These are phyloP conservation scores for Russula compacta DNA, from an alignment of 768 basidiomycete genomes.

Conservation along the genomic window DNA sequence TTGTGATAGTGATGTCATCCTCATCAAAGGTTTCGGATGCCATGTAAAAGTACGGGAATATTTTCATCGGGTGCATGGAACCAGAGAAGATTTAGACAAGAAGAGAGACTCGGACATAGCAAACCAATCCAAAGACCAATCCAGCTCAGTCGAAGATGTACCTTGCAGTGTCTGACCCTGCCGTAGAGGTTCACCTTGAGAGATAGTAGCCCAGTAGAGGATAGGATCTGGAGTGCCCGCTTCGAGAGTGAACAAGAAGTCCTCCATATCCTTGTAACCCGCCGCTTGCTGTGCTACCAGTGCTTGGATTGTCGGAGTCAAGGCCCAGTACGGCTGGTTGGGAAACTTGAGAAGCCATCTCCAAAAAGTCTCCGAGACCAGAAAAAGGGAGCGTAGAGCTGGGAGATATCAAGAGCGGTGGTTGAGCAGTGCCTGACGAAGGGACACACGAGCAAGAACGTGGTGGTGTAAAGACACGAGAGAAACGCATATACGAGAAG, in stretches of 20 bases:
- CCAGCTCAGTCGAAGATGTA: conserved; percentile 1
- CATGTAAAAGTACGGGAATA: conserved; percentile 76
- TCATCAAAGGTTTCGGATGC: conserved; percentile 45
- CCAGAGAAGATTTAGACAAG: conserved; percentile 63
- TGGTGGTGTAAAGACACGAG: conserved; percentile 18
- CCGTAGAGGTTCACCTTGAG: background rate
- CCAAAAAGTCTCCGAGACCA: conserved; percentile 4
- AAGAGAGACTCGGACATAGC: conserved; percentile 26
- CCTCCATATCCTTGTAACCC: conserved; percentile 3
- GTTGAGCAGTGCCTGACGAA: conserved; percentile 15
- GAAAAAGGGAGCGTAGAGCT: background rate
- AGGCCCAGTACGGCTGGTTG: background rate
- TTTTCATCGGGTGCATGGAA: conserved; percentile 62
- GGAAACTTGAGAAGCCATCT: background rate
- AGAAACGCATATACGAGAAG: conserved; percentile 10
- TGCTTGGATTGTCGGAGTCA: background rate
- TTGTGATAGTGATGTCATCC: conserved; percentile 78
- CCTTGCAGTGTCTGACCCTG: background rate
- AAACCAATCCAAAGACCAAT: conserved; percentile 3
- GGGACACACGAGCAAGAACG: conserved; percentile 18
- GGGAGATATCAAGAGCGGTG: conserved; percentile 9
- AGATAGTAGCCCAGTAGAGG: conserved; percentile 5
- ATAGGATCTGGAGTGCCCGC: background rate
- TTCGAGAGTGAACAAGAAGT: conserved; percentile 8
- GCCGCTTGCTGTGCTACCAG: conserved; percentile 7